A percentile compares a stretch with the other conserved stretches of the same genome.
Conservation (phyloP, 805 yeast species). For the Sungouiella thailandica region DNA sequence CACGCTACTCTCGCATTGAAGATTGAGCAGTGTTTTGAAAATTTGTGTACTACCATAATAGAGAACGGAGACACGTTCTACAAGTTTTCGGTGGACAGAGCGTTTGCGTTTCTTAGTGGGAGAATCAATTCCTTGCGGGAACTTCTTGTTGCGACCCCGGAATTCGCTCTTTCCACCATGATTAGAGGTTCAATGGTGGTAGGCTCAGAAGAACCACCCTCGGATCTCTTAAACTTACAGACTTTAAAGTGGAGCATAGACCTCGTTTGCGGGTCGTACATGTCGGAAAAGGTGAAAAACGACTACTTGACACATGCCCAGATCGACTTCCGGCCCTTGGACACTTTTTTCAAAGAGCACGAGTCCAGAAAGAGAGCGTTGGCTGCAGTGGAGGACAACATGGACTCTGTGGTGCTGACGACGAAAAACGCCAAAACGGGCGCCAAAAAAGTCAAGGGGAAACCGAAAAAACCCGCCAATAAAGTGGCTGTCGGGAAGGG, state of each 20-base stretch:
- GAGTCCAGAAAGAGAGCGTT: conserved; percentile 17
- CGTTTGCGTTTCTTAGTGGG: conserved; percentile 30
- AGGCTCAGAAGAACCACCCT: conserved; percentile 27
- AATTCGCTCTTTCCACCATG: conserved; percentile 13
- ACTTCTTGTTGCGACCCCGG: conserved; percentile 19
- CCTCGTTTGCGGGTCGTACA: conserved; percentile 41
- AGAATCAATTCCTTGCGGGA: conserved; percentile 33
- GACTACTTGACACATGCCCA: conserved; percentile 13
- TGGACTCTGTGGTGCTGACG: conserved; percentile 18
- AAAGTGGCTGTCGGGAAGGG: conserved; percentile 57
- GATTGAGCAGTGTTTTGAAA: too few species aligned
- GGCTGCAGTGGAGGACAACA: conserved; percentile 22
- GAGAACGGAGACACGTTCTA: conserved; percentile 32
- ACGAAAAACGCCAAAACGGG: conserved; percentile 16
- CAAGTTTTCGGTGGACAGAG: conserved; percentile 38
- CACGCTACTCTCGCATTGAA: too few species aligned
- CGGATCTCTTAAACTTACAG: conserved; percentile 29
- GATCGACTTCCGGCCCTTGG: conserved; percentile 19
- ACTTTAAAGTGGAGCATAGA: conserved; percentile 41
- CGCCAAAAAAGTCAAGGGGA: conserved; percentile 20
- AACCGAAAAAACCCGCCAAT: conserved; percentile 23
- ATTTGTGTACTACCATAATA: conserved; percentile 26
- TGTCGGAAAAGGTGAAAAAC: conserved; percentile 24
- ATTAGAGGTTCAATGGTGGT: too few species aligned
- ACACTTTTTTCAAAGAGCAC: conserved; percentile 13